Evolutionary conservation across 192 early-diverging fungal genomes (phyloP), one percentile per base, ranked within the genome.

Genomic region (Rhizoclosmatium globosum): DNA sequence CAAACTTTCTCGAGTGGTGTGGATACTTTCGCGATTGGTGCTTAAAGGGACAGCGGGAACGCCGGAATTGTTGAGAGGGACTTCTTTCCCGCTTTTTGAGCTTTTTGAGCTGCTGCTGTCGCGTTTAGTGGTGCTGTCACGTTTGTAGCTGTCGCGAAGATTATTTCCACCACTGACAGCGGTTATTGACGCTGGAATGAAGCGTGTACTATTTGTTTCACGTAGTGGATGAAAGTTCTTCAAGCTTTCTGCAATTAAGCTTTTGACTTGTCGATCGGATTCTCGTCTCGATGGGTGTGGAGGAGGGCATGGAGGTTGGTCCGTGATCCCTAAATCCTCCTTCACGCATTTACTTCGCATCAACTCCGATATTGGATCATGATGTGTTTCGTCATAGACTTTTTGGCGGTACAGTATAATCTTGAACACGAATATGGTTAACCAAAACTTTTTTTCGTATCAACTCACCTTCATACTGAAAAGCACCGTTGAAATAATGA

Each of bases 381-480:
- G 31, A 42, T 43, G 19, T 19, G 67, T 47, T 46, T 68, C 67
- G 4, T 68, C 67, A 68, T 42, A 68, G 4, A 68, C 43, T 68
- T 68, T 38, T n/a, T 47, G 67, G 13, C 45, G 19, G 31, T 46
- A 46, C 21, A 68, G 45, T 7, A 13, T 43, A 38, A 68, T 15
- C 67, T 68, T 64, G 7, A 43, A 15, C 45, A 9, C 4, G 4
- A 13, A 9, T 9, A 13, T 68, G 19, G 13, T 68, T 4, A n/a
- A 68, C 9, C 4, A 45, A 68, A 21, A 47, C 7, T 15, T 7
- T 1, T 38, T 68, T 68, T 15, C 4, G 17, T 77, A 53, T 13
- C 6, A 53, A 53, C 50, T 13, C 50, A 70, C 81, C 76, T 74
- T 71, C 57, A 71, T 82, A 59, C 57, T 48, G 71, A 70, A 71